These are phyloP conservation scores for Trametes maxima DNA, from an alignment of 768 basidiomycete species.

Conservation along the genomic window DNA sequence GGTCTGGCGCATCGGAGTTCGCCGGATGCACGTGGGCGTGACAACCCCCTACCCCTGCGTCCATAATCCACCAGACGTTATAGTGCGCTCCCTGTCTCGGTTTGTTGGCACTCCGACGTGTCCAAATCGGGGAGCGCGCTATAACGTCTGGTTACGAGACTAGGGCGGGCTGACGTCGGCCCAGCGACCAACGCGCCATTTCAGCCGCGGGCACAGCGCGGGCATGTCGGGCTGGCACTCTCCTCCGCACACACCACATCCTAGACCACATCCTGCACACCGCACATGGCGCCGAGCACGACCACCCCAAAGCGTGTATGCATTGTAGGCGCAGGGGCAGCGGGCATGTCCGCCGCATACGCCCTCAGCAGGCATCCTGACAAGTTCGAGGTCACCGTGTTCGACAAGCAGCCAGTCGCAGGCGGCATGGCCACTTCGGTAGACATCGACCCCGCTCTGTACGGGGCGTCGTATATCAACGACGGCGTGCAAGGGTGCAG, in stretches of 20 bases:
- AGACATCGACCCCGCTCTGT: conserved; percentile 33
- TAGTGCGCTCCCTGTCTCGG: no score
- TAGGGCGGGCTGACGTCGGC: not conserved
- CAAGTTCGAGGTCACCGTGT: conserved; percentile 35
- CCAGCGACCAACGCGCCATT: no score
- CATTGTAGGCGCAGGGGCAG: conserved; percentile 34
- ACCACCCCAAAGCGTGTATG: conserved; percentile 29
- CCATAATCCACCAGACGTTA: no score
- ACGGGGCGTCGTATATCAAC: conserved; percentile 40
- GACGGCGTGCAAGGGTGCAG: conserved; percentile 41
- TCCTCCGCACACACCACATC: no score
- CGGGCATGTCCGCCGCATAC: conserved; percentile 39
- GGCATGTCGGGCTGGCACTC: no score
- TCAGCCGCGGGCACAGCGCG: no score
- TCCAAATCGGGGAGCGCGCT: no score
- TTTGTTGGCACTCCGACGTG: no score
- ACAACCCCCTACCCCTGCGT: no score
- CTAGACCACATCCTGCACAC: not conserved
- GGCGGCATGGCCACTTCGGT: conserved; percentile 41
- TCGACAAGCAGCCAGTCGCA: conserved; percentile 33
- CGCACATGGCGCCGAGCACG: conserved; percentile 13
- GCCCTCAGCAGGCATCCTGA: conserved; percentile 37
- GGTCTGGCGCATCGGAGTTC: no score
- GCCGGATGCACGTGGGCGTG: no score
- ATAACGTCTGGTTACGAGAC: no score